phyloP scores from a whole-genome alignment of 2,329 filamentous ascomycete species.

The Penicillium sp. region DNA sequence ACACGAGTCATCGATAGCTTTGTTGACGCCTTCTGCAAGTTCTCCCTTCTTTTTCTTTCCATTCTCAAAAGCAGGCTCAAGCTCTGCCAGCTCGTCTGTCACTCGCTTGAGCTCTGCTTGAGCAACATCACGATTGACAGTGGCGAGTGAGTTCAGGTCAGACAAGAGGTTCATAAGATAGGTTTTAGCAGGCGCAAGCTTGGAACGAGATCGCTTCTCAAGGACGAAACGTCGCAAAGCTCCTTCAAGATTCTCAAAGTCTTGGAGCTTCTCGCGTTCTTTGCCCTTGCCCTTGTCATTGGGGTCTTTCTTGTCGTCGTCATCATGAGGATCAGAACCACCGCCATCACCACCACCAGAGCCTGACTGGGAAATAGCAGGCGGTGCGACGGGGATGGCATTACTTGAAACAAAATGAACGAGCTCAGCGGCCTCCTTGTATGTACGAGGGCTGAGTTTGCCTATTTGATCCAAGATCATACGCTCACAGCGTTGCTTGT shows the following conservation, averaged over 20 bases:
- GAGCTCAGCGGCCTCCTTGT: constrained; percentile 87
- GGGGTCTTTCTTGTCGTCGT: constrained; percentile 55
- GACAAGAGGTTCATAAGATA: constrained; percentile 92
- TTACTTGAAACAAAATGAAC: constrained; percentile 99
- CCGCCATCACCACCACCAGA: constrained; percentile 60
- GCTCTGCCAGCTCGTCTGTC: constrained; percentile 72
- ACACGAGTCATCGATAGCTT: constrained; percentile 80
- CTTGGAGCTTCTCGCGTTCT: constrained; percentile 84
- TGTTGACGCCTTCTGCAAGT: constrained; percentile 78
- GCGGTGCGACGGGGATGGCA: constrained; percentile 74
- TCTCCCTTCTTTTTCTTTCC: constrained; percentile 78
- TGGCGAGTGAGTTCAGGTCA: constrained; percentile 80
- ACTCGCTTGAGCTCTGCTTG: constrained; percentile 83
- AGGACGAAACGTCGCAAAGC: constrained; percentile 90
- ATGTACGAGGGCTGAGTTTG: constrained; percentile 85
- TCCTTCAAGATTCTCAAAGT: constrained; percentile 87
- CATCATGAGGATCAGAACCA: constrained; percentile 50
- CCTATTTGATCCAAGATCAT: constrained; percentile 89
- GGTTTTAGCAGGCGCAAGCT: constrained; percentile 91
- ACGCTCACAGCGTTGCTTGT: constrained; percentile 87
- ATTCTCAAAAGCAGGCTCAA: constrained; percentile 83
- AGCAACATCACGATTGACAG: constrained; percentile 84
- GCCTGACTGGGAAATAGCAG: constrained; percentile 51
- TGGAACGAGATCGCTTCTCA: constrained; percentile 92
- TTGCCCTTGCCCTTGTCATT: constrained; percentile 84